Base-by-base conservation (phyloP, 1,139 yeast species). In the Blastobotrys capitulatus region DNA sequence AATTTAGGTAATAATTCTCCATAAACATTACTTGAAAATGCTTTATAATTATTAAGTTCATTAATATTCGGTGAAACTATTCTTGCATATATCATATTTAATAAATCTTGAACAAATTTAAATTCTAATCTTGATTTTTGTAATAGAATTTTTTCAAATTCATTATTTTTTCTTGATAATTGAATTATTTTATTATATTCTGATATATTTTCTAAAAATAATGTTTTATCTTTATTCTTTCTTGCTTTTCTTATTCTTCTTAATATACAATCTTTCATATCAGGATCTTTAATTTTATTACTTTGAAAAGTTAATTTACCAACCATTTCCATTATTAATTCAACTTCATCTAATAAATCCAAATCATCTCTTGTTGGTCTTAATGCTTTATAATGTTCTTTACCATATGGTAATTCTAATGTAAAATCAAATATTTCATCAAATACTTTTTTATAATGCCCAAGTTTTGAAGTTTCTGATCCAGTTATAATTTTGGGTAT, bases 1-100 rank as follows among this genome's bases (percentile, higher is more conserved):
- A 89, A 87, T 4, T 77, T 73, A 0, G 97, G 97, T 60, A 90
- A 72, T 50, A 90, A 70, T 67, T 90, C 97, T 3, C 97, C 97
- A 63, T 90, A 90, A 0, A 88, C 96, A 60, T 83, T 87, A 54
- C 87, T 90, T 3, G 96, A 86, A 63, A 89, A 89, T 0, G 96
- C 95, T 60, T 83, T 82, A 64, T 89, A 89, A 3, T 79, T 75
- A 46, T 85, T 76, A 47, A 89, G 72, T 52, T 78, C 79, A 29
- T 74, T 71, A 0, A 86, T 82, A 42, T 82, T 76, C 0, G 95
- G 92, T 1, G 95, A 82, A 2, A 89, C 94, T 1, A 86, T 76
- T 58, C 97, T 72, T 0, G 86, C 70, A 65, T 90, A 89, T 1
- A 84, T 79, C 56, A 86, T 80, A 48, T 83, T 78, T 40, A 89